These are phyloP conservation scores for Triadica sebifera DNA, from an alignment of 345 rosid species.

Conservation along the genomic window DNA sequence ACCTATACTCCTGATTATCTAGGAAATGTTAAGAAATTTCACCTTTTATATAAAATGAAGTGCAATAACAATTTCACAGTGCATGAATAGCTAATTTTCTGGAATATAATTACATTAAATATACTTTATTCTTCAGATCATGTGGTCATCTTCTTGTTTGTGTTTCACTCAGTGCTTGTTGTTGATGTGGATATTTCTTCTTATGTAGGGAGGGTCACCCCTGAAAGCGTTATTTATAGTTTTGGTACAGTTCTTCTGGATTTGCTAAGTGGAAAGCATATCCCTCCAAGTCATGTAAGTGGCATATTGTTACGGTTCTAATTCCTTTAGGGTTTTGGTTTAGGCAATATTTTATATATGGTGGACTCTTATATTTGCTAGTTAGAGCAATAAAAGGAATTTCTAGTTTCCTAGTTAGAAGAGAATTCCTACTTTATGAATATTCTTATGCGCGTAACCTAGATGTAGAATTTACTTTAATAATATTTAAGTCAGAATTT, in stretches of 20 bases:
- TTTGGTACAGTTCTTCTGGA: slow-evolving; percentile 75
- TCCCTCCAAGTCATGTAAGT: slow-evolving; percentile 84
- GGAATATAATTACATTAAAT: neutral
- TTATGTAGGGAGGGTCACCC: slow-evolving; percentile 67
- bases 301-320: too few relatives aligned
- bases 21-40: too few relatives aligned
- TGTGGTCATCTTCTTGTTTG: slow-evolving; percentile 2
- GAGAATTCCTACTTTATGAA: too few relatives aligned
- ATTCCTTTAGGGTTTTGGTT: too few relatives aligned
- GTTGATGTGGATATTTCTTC: neutral
- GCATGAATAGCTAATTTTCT: neutral
- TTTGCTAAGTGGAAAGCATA: slow-evolving; percentile 72
- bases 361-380: too few relatives aligned
- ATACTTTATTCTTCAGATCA: neutral
- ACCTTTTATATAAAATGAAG: neutral
- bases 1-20: too few relatives aligned
- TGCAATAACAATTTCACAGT: neutral
- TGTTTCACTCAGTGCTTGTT: slow-evolving; percentile 6
- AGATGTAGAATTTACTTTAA: too few relatives aligned
- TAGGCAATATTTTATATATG: too few relatives aligned
- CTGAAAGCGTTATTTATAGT: slow-evolving; percentile 69
- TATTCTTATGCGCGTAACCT: too few relatives aligned
- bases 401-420: too few relatives aligned
- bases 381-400: too few relatives aligned
- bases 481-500: too few relatives aligned